Conservation (phyloP, 768 basidiomycete species). For the Phylloporus scabripes region DNA sequence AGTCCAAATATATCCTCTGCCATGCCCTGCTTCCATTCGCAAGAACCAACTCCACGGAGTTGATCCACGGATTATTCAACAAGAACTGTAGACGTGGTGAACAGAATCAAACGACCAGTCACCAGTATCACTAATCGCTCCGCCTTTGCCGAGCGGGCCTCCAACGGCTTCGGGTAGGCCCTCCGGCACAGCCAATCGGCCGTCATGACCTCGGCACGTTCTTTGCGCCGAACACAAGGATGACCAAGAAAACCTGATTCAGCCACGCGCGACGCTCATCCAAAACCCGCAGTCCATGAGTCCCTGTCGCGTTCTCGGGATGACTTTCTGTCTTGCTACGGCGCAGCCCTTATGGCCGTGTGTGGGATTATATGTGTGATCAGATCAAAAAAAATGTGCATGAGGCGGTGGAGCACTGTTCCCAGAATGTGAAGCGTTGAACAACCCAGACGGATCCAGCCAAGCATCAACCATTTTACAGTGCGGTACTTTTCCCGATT, state of each 20-base stretch:
- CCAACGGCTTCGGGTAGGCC: not conserved
- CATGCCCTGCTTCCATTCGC: not conserved
- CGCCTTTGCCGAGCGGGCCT: conserved; percentile 7
- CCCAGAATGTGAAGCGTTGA: not conserved
- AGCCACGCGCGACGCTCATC: not conserved
- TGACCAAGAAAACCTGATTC: not conserved
- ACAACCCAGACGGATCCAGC: not conserved
- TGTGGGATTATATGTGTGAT: not conserved
- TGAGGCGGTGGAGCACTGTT: not conserved
- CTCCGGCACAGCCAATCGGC: conserved; percentile 14
- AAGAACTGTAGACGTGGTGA: not conserved
- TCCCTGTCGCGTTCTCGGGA: not conserved
- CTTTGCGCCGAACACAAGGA: conserved; percentile 5
- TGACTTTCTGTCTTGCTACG: not conserved
- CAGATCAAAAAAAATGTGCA: not conserved
- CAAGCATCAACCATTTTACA: not conserved
- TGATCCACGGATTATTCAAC: not conserved
- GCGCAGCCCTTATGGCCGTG: not conserved
- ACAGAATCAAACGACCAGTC: not conserved
- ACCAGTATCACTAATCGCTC: not conserved
- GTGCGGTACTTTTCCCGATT: not conserved
- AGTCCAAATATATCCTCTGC: not conserved
- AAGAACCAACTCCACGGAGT: not conserved
- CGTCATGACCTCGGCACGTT: conserved; percentile 2
- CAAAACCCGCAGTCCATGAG: not conserved